Evolutionary conservation across 176 grass and related monocot genomes (phyloP).

Genomic region (Musa acuminata): DNA sequence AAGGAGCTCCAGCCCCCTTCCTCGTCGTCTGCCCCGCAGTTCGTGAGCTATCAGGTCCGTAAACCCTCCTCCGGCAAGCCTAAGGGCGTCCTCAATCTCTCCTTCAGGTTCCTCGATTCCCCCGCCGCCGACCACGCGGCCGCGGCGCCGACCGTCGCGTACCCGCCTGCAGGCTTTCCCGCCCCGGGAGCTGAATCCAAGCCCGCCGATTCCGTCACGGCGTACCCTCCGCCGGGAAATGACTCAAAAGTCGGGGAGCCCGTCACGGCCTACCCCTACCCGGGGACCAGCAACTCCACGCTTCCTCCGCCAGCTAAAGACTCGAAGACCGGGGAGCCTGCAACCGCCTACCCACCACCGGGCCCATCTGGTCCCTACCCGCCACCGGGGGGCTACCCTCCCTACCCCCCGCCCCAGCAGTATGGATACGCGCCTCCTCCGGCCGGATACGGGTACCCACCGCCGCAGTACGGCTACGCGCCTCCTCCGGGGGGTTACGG

Average conservation of each 20-base stretch:
- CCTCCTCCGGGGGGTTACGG: slow-evolving; percentile 17
- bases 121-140: not conserved
- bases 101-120: slow-evolving; percentile 41
- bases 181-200: too few species aligned
- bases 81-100: slow-evolving; percentile 53
- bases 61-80: slow-evolving; percentile 36
- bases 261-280: not conserved
- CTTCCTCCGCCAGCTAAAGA: slow-evolving; percentile 16
- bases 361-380: slow-evolving; percentile 15
- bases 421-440: slow-evolving; percentile 4
- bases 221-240: not conserved
- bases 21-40: slow-evolving; percentile 7
- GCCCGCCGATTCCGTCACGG: not conserved
- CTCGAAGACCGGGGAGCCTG: not conserved
- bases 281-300: not conserved
- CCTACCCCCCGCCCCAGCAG: slow-evolving; percentile 17
- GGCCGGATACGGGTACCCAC: slow-evolving; percentile 10
- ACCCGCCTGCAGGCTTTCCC: slow-evolving; percentile 5
- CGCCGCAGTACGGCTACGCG: slow-evolving; percentile 3
- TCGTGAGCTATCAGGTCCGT: slow-evolving; percentile 64
- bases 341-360: not conserved
- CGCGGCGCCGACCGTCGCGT: not conserved
- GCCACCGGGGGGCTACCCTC: slow-evolving; percentile 16
- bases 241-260: not conserved
- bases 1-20: slow-evolving; percentile 25